These are phyloP conservation scores for Cucurbita ficifolia DNA, from an alignment of 306 rosid species.

Conservation along the genomic window DNA sequence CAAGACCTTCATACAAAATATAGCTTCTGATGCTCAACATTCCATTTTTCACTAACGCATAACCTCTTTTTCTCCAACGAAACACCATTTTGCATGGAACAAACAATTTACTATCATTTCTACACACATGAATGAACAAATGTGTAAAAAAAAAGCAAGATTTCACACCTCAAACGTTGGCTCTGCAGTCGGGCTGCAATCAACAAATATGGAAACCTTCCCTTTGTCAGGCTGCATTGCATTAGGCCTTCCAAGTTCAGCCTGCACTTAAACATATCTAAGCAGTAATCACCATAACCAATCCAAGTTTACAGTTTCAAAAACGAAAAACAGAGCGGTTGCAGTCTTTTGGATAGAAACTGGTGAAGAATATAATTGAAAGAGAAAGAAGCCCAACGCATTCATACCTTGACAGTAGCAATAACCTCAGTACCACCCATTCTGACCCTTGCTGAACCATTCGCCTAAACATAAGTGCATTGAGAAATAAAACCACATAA, in stretches of 20 bases:
- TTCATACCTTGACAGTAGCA: constrained; percentile 71
- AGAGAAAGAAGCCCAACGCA: background rate
- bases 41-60: background rate
- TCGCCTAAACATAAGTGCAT: constrained; percentile 36
- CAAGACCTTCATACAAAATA: background rate
- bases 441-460: constrained; percentile 76
- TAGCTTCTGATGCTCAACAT: background rate
- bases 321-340: background rate
- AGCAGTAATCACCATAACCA: constrained; percentile 6
- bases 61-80: background rate
- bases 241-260: constrained; percentile 83
- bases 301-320: background rate
- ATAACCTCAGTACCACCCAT: constrained; percentile 75
- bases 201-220: constrained; percentile 49
- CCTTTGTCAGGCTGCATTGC: constrained; percentile 56
- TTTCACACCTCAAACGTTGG: constrained; percentile 58
- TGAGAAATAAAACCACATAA: background rate
- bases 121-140: background rate
- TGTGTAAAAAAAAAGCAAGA: background rate
- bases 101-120: background rate
- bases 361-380: background rate
- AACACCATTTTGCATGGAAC: background rate
- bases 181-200: constrained; percentile 67
- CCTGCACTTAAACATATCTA: constrained; percentile 32
- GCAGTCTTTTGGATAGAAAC: background rate